Conservation (phyloP, 495 filamentous ascomycete genomes). For the Corynascus novoguineensis region DNA sequence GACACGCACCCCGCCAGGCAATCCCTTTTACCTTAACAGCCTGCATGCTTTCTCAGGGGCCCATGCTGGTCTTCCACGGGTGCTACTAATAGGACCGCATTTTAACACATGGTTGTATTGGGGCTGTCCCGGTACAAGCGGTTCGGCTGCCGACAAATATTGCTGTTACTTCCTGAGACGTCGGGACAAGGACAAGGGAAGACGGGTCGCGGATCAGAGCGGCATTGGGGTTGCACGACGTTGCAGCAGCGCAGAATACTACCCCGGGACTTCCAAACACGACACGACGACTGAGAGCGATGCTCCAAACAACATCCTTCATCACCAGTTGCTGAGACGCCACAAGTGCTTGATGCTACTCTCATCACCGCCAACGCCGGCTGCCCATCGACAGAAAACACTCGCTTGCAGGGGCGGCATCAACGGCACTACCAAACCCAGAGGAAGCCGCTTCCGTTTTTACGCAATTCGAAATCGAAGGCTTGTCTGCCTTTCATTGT, state of each 20-base stretch:
- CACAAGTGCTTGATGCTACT: conserved; percentile 8
- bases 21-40: conserved; percentile 15
- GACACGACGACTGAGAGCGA: conserved; percentile 8
- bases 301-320: conserved; percentile 10
- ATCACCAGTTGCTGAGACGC: conserved; percentile 21
- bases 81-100: conserved; percentile 30
- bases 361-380: neutral
- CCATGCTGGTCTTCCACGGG: conserved; percentile 20
- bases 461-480: neutral
- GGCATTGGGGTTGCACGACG: conserved; percentile 34
- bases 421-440: neutral
- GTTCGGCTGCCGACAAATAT: conserved; percentile 21
- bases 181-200: conserved; percentile 8
- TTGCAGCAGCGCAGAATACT: conserved; percentile 29
- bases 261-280: conserved; percentile 20
- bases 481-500: neutral
- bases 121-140: conserved; percentile 22
- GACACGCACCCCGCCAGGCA: conserved; percentile 9
- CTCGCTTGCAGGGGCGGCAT: neutral
- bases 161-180: conserved; percentile 1
- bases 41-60: conserved; percentile 12
- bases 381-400: neutral
- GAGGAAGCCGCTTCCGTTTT: neutral
- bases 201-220: conserved; percentile 22
- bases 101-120: conserved; percentile 26